Base-by-base conservation (phyloP, 306 rosid species). In the Begonia loranthoides region DNA sequence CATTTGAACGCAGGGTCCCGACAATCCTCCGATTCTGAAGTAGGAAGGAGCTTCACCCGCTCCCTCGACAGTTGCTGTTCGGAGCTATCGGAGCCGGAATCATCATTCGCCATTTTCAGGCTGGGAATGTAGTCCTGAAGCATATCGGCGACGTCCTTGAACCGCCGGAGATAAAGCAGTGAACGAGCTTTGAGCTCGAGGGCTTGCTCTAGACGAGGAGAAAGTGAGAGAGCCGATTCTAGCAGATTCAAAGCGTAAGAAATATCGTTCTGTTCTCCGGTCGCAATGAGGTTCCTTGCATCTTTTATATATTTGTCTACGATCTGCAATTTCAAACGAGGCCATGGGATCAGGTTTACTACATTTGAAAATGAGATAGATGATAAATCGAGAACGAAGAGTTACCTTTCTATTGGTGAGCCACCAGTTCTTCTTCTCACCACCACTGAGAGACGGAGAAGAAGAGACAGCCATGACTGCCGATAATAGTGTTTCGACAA, bases 401-500 rank as follows among this genome's bases (percentile, higher is more conserved):
- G 49, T 59, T 61, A 92, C 99, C 94, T 73, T 86, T 53, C 93
- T 62, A 62, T 79, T 92, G 60, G 79, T 76, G 13, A 83, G 86
- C 99, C 99, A 92, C 99, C 99, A 92, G 77, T 76, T 93, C 51
- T 80, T 90, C 75, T 80, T 90, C 57, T 86, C 92, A 49, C 71
- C 51, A 12, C 76, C 34, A 10, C 69, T 46, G 7, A 51, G 70
- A 45, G 65, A 68, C 50, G 69, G 87, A 61, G 93, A 48, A n/a
- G 93, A 48, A 13, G 77, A 53, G 40, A 76, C 73, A 1, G 81
- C 79, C 94, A 87, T 79, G 66, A 61, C 61, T 21, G 51, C 9
- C 48, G 14, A 22, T 4, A 9, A 52, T 17, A 54, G 59, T 46
- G 57, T 12, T 68, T 38, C 52, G 41, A 36, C 34, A 51, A 14